Evolutionary conservation across 2,329 filamentous ascomycete species (phyloP).

Genomic region (Cytospora piceicola): DNA sequence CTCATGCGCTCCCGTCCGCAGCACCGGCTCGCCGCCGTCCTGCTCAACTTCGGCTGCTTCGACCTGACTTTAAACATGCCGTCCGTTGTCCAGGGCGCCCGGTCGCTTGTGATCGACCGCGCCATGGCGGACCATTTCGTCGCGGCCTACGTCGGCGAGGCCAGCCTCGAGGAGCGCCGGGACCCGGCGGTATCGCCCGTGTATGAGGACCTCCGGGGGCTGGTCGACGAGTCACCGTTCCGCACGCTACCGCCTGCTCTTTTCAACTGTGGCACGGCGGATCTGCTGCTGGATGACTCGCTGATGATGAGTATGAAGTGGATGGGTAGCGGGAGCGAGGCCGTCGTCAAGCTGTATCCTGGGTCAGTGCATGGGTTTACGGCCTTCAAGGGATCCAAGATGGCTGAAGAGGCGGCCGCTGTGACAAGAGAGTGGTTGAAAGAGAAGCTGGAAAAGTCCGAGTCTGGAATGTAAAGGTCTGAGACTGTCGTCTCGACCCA

Average conservation of each 20-base stretch:
- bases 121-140: slow-evolving; percentile 51
- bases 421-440: slow-evolving; percentile 29
- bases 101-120: slow-evolving; percentile 46
- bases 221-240: slow-evolving; percentile 32
- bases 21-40: slow-evolving; percentile 52
- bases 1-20: slow-evolving; percentile 44
- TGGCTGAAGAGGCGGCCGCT: slow-evolving; percentile 28
- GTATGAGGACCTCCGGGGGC: slow-evolving; percentile 49
- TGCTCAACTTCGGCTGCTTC: slow-evolving; percentile 58
- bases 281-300: slow-evolving; percentile 47
- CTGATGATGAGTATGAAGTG: slow-evolving; percentile 55
- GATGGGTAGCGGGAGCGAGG: slow-evolving; percentile 37
- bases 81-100: slow-evolving; percentile 31
- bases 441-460: slow-evolving; percentile 23
- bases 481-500: too few species aligned
- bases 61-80: slow-evolving; percentile 50
- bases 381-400: slow-evolving; percentile 18
- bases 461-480: too few species aligned
- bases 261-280: slow-evolving; percentile 58
- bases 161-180: slow-evolving; percentile 45
- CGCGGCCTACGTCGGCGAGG: slow-evolving; percentile 41
- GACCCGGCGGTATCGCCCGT: slow-evolving; percentile 53
- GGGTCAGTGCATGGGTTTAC: slow-evolving; percentile 58
- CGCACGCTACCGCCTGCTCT: slow-evolving; percentile 52
- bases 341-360: slow-evolving; percentile 56